phyloP scores from a whole-genome alignment of 2,329 filamentous ascomycete species.

The Monilinia laxa region DNA sequence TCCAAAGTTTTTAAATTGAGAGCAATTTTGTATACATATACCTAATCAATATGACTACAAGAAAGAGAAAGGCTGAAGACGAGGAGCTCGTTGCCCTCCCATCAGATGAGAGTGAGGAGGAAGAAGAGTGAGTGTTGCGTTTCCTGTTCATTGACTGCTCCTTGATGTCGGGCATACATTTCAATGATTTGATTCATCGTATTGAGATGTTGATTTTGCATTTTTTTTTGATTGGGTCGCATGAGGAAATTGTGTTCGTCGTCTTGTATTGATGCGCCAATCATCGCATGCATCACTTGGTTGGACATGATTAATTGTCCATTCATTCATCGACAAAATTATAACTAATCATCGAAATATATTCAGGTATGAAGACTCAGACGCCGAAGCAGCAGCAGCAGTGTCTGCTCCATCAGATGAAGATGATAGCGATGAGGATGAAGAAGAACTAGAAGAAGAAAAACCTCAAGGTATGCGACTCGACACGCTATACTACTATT shows the following conservation, averaged over 20 bases:
- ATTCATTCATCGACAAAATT: slow-evolving; percentile 4
- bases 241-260: neutral
- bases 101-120: slow-evolving; percentile 37
- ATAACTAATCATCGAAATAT: slow-evolving; percentile 25
- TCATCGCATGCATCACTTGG: slow-evolving; percentile 4
- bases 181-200: neutral
- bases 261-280: neutral
- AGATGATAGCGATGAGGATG: slow-evolving; percentile 41
- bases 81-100: slow-evolving; percentile 39
- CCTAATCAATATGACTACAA: slow-evolving; percentile 28
- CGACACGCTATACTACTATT: neutral
- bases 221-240: neutral
- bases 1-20: neutral
- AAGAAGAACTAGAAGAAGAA: slow-evolving; percentile 36
- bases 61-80: slow-evolving; percentile 36
- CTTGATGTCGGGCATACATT: neutral
- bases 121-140: slow-evolving; percentile 36
- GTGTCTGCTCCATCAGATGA: slow-evolving; percentile 30
- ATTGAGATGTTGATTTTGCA: neutral
- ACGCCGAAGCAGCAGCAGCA: slow-evolving; percentile 32
- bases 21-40: neutral
- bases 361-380: slow-evolving; percentile 40
- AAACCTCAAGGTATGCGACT: slow-evolving; percentile 24
- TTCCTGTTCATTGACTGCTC: slow-evolving; percentile 7
- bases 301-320: neutral